phyloP scores from a whole-genome alignment of 1,284 basidiomycete genomes.

The Ganoderma sinense region DNA sequence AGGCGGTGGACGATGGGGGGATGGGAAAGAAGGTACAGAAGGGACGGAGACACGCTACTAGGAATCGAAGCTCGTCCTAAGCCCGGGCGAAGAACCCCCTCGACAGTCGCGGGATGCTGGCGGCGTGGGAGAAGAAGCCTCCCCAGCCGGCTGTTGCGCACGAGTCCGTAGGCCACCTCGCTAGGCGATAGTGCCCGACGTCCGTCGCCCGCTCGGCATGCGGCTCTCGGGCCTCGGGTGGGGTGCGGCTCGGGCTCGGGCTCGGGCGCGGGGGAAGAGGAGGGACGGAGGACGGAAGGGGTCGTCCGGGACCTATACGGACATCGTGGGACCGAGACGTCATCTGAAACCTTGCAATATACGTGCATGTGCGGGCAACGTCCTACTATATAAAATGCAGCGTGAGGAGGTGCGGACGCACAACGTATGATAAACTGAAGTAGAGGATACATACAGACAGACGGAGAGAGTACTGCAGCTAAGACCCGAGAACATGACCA shows the following conservation, averaged over 20 bases:
- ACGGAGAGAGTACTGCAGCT: slow-evolving; percentile 3
- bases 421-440: slow-evolving; percentile 11
- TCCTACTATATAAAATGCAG: slow-evolving; percentile 1
- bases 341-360: slow-evolving; percentile 5
- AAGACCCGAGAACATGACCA: slow-evolving; percentile 12
- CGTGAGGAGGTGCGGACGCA: slow-evolving; percentile 6
- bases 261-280: neutral
- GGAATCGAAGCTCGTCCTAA: slow-evolving; percentile 20
- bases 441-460: slow-evolving; percentile 16
- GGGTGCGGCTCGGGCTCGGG: neutral
- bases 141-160: neutral
- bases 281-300: neutral
- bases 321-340: neutral
- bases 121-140: slow-evolving; percentile 6
- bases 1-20: neutral
- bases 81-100: slow-evolving; percentile 16
- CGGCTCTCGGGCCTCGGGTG: slow-evolving; percentile 6
- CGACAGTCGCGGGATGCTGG: slow-evolving; percentile 2
- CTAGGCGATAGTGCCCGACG: neutral
- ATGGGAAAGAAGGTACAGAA: slow-evolving; percentile 19
- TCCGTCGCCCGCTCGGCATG: neutral
- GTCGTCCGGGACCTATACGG: neutral
- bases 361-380: neutral
- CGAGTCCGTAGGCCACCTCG: neutral
- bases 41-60: slow-evolving; percentile 17